Percentiles rank a stretch among this genome's conserved stretches.
phyloP scores from a whole-genome alignment of 768 basidiomycete species.

The Amanita rubescens region DNA sequence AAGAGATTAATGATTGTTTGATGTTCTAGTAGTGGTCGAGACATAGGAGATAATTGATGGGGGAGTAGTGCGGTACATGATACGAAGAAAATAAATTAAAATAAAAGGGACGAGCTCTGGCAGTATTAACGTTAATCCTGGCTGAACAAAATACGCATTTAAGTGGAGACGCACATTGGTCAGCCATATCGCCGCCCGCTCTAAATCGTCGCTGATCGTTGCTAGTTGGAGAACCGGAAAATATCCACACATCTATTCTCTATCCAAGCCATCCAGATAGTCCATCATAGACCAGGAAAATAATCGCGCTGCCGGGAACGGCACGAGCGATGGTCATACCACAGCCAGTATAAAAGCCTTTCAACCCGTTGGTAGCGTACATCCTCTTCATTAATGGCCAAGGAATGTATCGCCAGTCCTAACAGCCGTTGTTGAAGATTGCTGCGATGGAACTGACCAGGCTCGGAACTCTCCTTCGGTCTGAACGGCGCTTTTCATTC shows the following conservation, averaged over 20 bases:
- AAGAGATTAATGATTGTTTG: neutral
- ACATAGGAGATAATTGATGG: neutral
- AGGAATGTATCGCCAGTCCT: slow-evolving; percentile 30
- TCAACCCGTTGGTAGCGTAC: slow-evolving; percentile 68
- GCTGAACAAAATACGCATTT: neutral
- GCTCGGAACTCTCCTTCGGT: slow-evolving; percentile 84
- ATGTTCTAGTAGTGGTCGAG: neutral
- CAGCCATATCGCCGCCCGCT: neutral
- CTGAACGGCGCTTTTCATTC: slow-evolving; percentile 90
- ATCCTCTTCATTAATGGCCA: slow-evolving; percentile 58
- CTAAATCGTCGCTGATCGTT: neutral
- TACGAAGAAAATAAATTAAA: neutral
- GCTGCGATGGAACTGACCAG: slow-evolving; percentile 19
- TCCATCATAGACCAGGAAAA: slow-evolving; percentile 89
- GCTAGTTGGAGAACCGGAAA: neutral
- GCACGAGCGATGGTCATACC: slow-evolving; percentile 83
- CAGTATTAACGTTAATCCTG: neutral
- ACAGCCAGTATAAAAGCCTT: slow-evolving; percentile 87
- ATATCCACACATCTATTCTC: neutral
- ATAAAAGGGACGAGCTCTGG: neutral
- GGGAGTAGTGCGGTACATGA: neutral
- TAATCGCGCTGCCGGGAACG: slow-evolving; percentile 85
- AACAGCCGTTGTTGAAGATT: neutral
- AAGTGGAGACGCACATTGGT: neutral
- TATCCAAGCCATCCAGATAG: slow-evolving; percentile 41